Base-by-base conservation (phyloP, 352 stramenopile genomes). In the Phytophthora aleatoria region DNA sequence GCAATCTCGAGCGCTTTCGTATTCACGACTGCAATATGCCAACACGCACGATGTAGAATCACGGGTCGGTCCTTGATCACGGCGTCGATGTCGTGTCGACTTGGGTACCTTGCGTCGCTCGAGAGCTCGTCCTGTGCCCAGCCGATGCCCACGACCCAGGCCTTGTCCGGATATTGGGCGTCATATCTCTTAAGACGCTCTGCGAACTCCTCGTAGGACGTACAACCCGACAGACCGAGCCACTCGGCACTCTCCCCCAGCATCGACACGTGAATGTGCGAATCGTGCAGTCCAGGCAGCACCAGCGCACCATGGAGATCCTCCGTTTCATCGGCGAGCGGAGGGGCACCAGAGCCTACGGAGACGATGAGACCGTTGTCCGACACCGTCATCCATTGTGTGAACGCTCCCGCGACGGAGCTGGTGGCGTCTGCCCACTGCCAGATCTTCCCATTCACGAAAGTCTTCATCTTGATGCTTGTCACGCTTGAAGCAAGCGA, bases 21-120 rank as follows among this genome's bases (percentile, higher is more conserved):
- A 58, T 96, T 97, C 36, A 85, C 89, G 1, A 89, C 87, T 30
- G 82, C 82, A 61, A 96, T 95, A 58, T 97, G 91, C 87, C 87
- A 97, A 51, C 91, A 97, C 2, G 77, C 83, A n/a, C 91, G 87
- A 64, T 95, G 92, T 13, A 97, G 73, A 43, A 97, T 61, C 33
- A 96, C 82, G 0, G 89, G 88, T 0, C 83, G 83, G 47, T 77
- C 71, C 5, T 60, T 67, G 15, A 95, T 72, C 51, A 94, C 85
- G 0, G 70, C 76, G 63, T 97, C 91, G 11, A 97, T 78, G 47
- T 96, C 86, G 30, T 83, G 50, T 15, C 87, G 80, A n/a, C 74
- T 79, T 3, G 90, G 90, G 47, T 92, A 94, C 16, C 79, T 67
- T 11, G 79, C 83, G 0, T 69, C 61, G 7, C 49, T 42, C 41